Conservation (phyloP, 805 yeast species). For the Debaryomyces tyrocola region DNA sequence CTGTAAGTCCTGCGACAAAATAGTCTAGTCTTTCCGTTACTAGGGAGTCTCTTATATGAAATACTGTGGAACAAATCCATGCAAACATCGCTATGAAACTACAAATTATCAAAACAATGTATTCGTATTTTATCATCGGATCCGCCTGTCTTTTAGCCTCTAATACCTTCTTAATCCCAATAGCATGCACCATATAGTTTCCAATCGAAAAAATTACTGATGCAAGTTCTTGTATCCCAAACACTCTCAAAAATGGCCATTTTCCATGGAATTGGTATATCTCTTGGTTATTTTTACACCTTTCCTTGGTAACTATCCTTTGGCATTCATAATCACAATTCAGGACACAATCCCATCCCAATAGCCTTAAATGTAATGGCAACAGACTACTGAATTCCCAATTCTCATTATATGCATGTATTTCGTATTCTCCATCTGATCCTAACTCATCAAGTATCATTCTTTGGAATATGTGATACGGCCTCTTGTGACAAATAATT, state of each 20-base stretch:
- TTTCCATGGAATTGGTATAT: slow-evolving; percentile 91
- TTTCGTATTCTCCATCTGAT: slow-evolving; percentile 14
- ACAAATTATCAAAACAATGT: slow-evolving; percentile 43
- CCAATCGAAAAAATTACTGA: slow-evolving; percentile 75
- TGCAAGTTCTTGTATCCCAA: slow-evolving; percentile 84
- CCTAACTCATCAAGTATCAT: slow-evolving; percentile 19
- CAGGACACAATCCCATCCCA: slow-evolving; percentile 73
- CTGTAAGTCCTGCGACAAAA: slow-evolving; percentile 90
- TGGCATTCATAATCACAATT: slow-evolving; percentile 96
- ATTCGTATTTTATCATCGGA: slow-evolving; percentile 8
- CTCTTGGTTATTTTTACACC: slow-evolving; percentile 49
- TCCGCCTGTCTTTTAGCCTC: slow-evolving; percentile 9
- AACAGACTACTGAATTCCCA: slow-evolving; percentile 38
- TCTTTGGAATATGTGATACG: slow-evolving; percentile 24
- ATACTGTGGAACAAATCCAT: slow-evolving; percentile 83
- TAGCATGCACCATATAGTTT: slow-evolving; percentile 48
- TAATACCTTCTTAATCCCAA: slow-evolving; percentile 38
- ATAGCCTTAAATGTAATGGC: slow-evolving; percentile 38
- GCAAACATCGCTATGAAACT: slow-evolving; percentile 74
- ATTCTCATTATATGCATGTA: slow-evolving; percentile 26
- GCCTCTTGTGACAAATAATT: slow-evolving; percentile 32
- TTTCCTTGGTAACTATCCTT: slow-evolving; percentile 60
- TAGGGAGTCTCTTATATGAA: slow-evolving; percentile 82
- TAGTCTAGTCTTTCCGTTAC: slow-evolving; percentile 86
- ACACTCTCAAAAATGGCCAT: slow-evolving; percentile 85